phyloP scores from a whole-genome alignment of 2,329 filamentous ascomycete species.

The Huntiella savannae region DNA sequence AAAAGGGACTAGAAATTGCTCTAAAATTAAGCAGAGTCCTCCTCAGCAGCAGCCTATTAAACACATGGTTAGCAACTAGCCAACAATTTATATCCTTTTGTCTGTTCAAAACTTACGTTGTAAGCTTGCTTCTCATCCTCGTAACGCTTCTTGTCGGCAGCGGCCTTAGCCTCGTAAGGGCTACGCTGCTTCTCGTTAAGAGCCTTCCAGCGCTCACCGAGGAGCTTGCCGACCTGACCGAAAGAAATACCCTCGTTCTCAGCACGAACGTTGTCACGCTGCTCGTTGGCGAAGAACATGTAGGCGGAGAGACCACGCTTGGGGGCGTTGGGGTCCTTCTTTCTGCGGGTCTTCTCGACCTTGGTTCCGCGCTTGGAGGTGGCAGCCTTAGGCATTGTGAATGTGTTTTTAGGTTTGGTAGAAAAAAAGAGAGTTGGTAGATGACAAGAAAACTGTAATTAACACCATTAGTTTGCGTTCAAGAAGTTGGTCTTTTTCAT shows the following conservation, averaged over 20 bases:
- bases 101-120: slow-evolving; percentile 40
- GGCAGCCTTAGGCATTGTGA: slow-evolving; percentile 38
- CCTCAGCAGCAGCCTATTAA: slow-evolving; percentile 14
- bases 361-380: slow-evolving; percentile 34
- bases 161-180: slow-evolving; percentile 94
- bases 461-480: not conserved
- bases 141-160: slow-evolving; percentile 95
- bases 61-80: slow-evolving; percentile 9
- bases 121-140: slow-evolving; percentile 95
- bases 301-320: slow-evolving; percentile 99
- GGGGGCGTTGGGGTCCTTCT: slow-evolving; percentile 85
- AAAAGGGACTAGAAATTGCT: slow-evolving; percentile 1
- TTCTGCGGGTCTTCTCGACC: slow-evolving; percentile 35
- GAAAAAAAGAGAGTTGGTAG: too few relatives aligned
- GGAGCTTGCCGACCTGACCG: slow-evolving; percentile 93
- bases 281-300: slow-evolving; percentile 99
- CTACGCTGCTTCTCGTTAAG: slow-evolving; percentile 79
- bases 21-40: slow-evolving; percentile 14
- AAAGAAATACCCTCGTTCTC: slow-evolving; percentile 97
- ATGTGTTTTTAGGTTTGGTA: slow-evolving; percentile 3
- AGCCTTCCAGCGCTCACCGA: slow-evolving; percentile 97
- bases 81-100: not conserved
- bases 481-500: not conserved
- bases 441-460: too few relatives aligned
- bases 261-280: slow-evolving; percentile 93